phyloP scores from a whole-genome alignment of 1,284 basidiomycete genomes.

The Trametes sp. region DNA sequence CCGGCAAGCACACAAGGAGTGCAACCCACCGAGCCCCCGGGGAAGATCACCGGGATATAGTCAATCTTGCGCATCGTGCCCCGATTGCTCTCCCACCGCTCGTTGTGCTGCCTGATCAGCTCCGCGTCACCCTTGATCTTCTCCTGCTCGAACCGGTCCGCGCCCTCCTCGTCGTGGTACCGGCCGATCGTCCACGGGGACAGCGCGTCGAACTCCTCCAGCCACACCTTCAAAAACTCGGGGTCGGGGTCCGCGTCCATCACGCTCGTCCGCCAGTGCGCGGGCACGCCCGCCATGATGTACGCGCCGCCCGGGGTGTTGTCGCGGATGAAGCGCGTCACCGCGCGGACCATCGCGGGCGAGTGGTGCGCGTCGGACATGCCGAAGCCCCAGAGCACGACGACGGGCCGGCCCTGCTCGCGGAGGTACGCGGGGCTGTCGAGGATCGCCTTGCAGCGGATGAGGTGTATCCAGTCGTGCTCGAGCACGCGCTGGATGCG shows the following conservation, averaged over 20 bases:
- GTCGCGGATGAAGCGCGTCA: slow-evolving; percentile 61
- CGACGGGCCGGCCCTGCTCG: slow-evolving; percentile 70
- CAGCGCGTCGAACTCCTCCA: slow-evolving; percentile 77
- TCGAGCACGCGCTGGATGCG: slow-evolving; percentile 65
- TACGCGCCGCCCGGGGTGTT: slow-evolving; percentile 76
- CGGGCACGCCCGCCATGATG: slow-evolving; percentile 70
- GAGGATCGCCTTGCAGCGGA: slow-evolving; percentile 63
- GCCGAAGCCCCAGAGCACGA: slow-evolving; percentile 78
- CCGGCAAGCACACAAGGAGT: not conserved
- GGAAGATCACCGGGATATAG: slow-evolving; percentile 78
- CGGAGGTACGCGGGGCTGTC: slow-evolving; percentile 75
- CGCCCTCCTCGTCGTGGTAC: slow-evolving; percentile 61
- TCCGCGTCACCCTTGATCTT: slow-evolving; percentile 70
- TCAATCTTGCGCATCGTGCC: slow-evolving; percentile 61
- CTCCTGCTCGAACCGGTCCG: slow-evolving; percentile 63
- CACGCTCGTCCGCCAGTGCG: slow-evolving; percentile 72
- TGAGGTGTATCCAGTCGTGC: slow-evolving; percentile 73
- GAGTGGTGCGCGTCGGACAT: slow-evolving; percentile 69
- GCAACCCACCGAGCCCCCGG: slow-evolving; percentile 75
- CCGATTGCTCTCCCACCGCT: slow-evolving; percentile 41
- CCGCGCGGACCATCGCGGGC: slow-evolving; percentile 61
- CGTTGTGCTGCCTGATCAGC: slow-evolving; percentile 57
- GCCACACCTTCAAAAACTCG: slow-evolving; percentile 68
- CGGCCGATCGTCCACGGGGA: slow-evolving; percentile 81
- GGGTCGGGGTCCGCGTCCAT: slow-evolving; percentile 72